phyloP scores from a whole-genome alignment of 2,329 filamentous ascomycete genomes.

The Colletotrichum sp. region DNA sequence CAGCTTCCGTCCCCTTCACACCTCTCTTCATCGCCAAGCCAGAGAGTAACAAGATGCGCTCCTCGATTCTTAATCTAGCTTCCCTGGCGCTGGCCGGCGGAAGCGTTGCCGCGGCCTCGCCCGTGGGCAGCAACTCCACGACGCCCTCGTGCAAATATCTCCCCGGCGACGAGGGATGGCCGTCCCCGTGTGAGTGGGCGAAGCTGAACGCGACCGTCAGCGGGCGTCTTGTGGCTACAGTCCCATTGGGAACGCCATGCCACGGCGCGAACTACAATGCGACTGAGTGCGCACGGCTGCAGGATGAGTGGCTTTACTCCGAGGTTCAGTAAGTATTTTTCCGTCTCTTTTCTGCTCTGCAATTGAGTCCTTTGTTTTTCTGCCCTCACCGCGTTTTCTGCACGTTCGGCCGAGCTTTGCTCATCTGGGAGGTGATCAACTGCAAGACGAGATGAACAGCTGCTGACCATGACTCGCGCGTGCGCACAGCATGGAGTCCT shows the following conservation, averaged over 20 bases:
- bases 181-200: conserved; percentile 3
- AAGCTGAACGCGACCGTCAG: conserved; percentile 14
- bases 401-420: background rate
- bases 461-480: background rate
- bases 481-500: conserved; percentile 9
- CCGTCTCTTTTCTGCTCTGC: background rate
- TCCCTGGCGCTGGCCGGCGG: background rate
- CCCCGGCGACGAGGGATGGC: conserved; percentile 16
- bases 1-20: background rate
- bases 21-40: background rate
- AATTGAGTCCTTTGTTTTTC: background rate
- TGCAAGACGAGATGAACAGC: conserved; percentile 25
- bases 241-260: conserved; percentile 8
- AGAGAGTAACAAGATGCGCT: background rate
- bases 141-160: conserved; percentile 11
- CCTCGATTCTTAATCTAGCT: conserved; percentile 1
- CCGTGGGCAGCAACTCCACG: background rate
- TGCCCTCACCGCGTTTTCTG: background rate
- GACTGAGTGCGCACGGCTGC: conserved; percentile 10
- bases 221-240: conserved; percentile 10
- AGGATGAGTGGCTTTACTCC: conserved; percentile 17
- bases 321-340: conserved; percentile 10
- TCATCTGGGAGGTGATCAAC: background rate
- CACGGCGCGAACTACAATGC: conserved; percentile 10
- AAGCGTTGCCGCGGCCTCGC: background rate